Evolutionary conservation across 1,139 yeast species (phyloP).

Genomic region (Pichia sp.): DNA sequence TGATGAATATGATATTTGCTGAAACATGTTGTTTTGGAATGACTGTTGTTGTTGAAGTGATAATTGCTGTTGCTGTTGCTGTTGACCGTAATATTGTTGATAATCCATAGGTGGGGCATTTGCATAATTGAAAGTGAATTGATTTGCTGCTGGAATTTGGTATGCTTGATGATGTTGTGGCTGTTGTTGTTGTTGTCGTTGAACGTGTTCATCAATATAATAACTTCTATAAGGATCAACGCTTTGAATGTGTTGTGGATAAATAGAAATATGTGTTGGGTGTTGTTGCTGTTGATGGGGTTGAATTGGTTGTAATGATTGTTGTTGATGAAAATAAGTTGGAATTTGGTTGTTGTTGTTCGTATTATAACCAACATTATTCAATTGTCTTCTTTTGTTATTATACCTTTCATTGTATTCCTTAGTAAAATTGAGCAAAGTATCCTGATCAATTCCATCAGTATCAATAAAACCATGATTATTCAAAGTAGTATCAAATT

Average conservation of each 20-base stretch:
- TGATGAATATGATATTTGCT: not conserved
- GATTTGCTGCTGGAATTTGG: not conserved
- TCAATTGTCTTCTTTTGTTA: constrained; percentile 5
- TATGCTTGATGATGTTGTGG: not conserved
- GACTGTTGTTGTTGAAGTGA: not conserved
- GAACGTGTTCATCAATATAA: not conserved
- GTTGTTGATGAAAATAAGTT: too few relatives aligned
- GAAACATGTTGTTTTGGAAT: not conserved
- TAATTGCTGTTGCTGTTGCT: not conserved
- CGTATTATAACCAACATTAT: not conserved
- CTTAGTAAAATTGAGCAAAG: constrained; percentile 23
- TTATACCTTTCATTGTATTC: constrained; percentile 17
- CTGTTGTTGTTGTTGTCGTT: constrained; percentile 5
- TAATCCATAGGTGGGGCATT: not conserved
- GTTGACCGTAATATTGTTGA: not conserved
- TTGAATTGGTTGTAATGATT: not conserved
- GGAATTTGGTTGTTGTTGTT: too few relatives aligned
- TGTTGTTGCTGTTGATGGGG: constrained; percentile 6
- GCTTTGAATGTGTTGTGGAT: not conserved
- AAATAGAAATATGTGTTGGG: not conserved
- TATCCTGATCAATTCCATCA: constrained; percentile 34
- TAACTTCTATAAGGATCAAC: not conserved
- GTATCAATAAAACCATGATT: constrained; percentile 44
- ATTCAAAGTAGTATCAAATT: constrained; percentile 36
- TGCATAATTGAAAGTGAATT: not conserved